Evolutionary conservation across 2,329 filamentous ascomycete genomes (phyloP), one percentile per base, ranked within the genome.

Genomic region (Rachicladosporium sp.): DNA sequence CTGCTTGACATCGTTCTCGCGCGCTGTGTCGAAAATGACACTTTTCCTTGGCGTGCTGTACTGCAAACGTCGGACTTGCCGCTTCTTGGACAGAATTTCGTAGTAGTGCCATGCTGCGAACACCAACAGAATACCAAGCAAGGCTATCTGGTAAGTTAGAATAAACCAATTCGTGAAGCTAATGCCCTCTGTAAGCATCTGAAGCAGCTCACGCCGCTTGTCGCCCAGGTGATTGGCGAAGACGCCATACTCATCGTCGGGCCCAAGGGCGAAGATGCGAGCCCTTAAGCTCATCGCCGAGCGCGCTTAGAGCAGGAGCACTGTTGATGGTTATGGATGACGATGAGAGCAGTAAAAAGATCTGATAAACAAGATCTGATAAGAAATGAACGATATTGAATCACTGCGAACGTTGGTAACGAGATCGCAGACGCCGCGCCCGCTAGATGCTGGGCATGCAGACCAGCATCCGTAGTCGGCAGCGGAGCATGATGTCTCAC

Each of bases 21-120:
- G 5, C 7, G 3, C 23, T 27, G 6, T 27, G 23, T 27, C 23
- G 23, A 8, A 27, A 38, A 35, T 15, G 29, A 46, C 38, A 33
- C 50, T 29, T 23, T 23, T 29, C 15, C 27, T 30, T 8, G 11
- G 10, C 30, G 10, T 29, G 32, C 33, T 23, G 19, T 11, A 11
- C 12, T 23, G 29, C 35, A 35, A 29, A 43, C 48, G 33, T 46
- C 44, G 29, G 43, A 43, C 31, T 35, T 36, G 32, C 55, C 37
- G n/a, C 23, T 6, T 27, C 7, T 8, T 27, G 23, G 47, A 40
- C 1, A 51, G 31, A 40, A 52, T 58, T 38, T 52, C 53, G n/a
- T 45, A 46, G 59, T 61, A 62, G 37, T 66, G 56, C 55, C 56
- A 59, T 10, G 47, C 42, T 0, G 63, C 55, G 40, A 64, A 60